Conservation (phyloP, 2,329 filamentous ascomycete species). For the Neofusicoccum cordaticola region DNA sequence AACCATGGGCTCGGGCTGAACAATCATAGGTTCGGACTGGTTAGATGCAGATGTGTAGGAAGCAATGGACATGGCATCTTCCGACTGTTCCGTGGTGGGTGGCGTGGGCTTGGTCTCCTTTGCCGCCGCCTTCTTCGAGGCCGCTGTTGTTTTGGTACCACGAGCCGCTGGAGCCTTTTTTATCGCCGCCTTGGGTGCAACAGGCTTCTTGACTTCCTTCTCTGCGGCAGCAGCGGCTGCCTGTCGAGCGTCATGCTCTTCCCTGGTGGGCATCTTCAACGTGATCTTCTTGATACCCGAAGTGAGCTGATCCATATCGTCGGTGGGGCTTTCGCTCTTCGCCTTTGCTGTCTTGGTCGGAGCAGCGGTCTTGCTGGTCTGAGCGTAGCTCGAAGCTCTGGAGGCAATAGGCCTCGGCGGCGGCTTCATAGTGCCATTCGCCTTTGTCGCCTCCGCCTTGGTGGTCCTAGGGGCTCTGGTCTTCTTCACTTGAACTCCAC, state of each 20-base stretch:
- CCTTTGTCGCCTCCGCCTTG: neutral
- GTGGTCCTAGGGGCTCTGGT: slow-evolving; percentile 46
- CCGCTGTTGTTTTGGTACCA: slow-evolving; percentile 19
- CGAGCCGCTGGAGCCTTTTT: slow-evolving; percentile 23
- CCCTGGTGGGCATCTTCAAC: slow-evolving; percentile 56
- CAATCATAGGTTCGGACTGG: neutral
- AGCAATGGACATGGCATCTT: slow-evolving; percentile 1
- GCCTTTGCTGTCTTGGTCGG: neutral
- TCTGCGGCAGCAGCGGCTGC: slow-evolving; percentile 40
- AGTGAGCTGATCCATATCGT: slow-evolving; percentile 51
- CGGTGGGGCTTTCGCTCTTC: slow-evolving; percentile 24
- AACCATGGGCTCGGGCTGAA: neutral
- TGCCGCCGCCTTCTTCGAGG: slow-evolving; percentile 21
- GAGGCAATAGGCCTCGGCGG: slow-evolving; percentile 8
- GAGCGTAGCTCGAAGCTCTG: neutral
- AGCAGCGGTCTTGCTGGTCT: neutral
- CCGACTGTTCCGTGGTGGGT: neutral
- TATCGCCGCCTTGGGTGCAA: slow-evolving; percentile 32
- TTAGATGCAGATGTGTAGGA: slow-evolving; percentile 2
- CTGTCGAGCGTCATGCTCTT: slow-evolving; percentile 54
- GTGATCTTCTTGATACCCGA: slow-evolving; percentile 57
- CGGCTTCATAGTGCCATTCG: neutral
- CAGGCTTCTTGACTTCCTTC: slow-evolving; percentile 31
- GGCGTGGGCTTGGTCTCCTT: neutral
- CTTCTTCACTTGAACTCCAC: slow-evolving; percentile 58